A percentile compares a stretch with the other conserved stretches of the same genome.
Evolutionary conservation across 805 yeast genomes (phyloP).

Genomic region (Teunomyces atbi): DNA sequence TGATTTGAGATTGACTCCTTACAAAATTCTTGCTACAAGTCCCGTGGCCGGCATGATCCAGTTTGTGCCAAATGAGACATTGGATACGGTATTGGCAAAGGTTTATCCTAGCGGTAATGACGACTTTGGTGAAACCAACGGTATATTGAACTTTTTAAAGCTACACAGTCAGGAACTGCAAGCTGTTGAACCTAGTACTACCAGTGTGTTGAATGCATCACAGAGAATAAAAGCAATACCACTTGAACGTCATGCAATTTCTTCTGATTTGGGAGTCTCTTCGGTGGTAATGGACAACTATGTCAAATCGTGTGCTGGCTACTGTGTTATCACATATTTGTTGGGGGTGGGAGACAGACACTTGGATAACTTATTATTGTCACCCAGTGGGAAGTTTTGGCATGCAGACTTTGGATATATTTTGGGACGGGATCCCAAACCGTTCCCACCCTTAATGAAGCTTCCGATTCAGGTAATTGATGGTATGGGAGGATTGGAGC

Average conservation of each 20-base stretch:
- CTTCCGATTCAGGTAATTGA: slow-evolving; percentile 95
- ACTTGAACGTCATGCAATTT: slow-evolving; percentile 29
- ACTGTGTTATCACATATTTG: slow-evolving; percentile 91
- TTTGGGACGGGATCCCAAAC: slow-evolving; percentile 95
- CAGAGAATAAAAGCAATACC: slow-evolving; percentile 7
- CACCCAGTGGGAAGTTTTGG: slow-evolving; percentile 82
- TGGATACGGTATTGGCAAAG: slow-evolving; percentile 67
- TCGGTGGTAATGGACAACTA: slow-evolving; percentile 86
- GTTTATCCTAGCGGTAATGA: slow-evolving; percentile 18
- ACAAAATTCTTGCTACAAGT: slow-evolving; percentile 86
- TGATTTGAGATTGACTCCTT: slow-evolving; percentile 84
- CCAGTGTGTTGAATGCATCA: slow-evolving; percentile 18
- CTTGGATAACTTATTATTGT: slow-evolving; percentile 80
- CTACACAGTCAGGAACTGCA: slow-evolving; percentile 40
- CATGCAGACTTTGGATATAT: slow-evolving; percentile 98
- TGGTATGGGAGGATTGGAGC: slow-evolving; percentile 93
- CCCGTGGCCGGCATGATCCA: slow-evolving; percentile 90
- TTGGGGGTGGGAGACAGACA: slow-evolving; percentile 98
- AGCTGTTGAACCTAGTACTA: slow-evolving; percentile 22
- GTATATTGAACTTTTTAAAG: slow-evolving; percentile 69
- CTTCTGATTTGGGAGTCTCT: slow-evolving; percentile 47
- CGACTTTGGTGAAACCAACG: slow-evolving; percentile 45
- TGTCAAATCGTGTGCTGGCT: slow-evolving; percentile 95
- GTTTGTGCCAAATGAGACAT: slow-evolving; percentile 89
- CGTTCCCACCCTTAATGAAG: slow-evolving; percentile 98